Evolutionary conservation across 352 stramenopile genomes (phyloP), one percentile per base, ranked within the genome.

Genomic region (Phytophthora ohioensis): DNA sequence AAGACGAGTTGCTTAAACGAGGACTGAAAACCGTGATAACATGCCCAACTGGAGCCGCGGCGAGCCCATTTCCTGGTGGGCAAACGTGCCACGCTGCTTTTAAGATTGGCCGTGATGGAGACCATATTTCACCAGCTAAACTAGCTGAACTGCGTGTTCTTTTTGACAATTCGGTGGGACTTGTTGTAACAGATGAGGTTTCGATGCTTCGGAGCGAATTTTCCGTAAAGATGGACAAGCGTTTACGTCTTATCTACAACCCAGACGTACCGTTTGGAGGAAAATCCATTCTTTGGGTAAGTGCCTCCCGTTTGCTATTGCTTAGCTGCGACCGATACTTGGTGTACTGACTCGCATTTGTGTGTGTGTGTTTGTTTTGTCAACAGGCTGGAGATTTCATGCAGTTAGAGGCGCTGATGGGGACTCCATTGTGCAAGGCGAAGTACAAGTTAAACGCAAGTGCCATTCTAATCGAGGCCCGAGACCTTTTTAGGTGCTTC

Each of bases 171-270:
- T 30, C 43, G 1, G 56, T 64, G 3, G 56, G 32, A 3, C 43
- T 64, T 47, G 49, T 54, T 30, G n/a, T 56, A 2, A 55, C 32
- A 1, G 43, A 55, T 47, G 45, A 64, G 47, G 1, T 46, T 39
- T 64, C 42, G n/a, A 55, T 64, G 56, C 31, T 64, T 36, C 34
- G 43, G 17, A 32, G 13, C 7, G 43, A 64, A 34, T 55, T 55
- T 42, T 2, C 43, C 6, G 43, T 64, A 10, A 55, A 55, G 5
- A 54, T 64, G 31, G 56, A 55, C n/a, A 47, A 64, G 9, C 43
- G 56, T 3, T 47, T 64, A 21, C 43, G 56, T 4, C 4, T 55
- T 12, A 3, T 55, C n/a, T 64, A 55, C n/a, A 27, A 47, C 35
- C 56, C 56, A 12, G 43, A 54, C 34, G 9, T 47, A 5, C 42